Conservation (phyloP, 208 protist genomes). For the Leishmania turanica region DNA sequence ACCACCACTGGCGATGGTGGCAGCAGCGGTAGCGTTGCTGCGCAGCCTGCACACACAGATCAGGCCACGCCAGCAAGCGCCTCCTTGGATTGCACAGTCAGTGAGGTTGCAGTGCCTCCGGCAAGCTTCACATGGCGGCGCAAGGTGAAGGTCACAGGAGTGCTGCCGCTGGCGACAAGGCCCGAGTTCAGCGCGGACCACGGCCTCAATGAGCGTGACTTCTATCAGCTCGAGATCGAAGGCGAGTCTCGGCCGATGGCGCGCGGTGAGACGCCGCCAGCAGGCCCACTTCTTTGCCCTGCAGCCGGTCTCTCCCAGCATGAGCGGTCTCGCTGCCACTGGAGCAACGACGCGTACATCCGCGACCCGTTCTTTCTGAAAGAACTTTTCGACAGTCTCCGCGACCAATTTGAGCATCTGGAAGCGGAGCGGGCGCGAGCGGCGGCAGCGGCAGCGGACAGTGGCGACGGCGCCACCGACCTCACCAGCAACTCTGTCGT, state of each 20-base stretch:
- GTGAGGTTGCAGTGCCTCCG: background rate
- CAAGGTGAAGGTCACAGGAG: conserved; percentile 55
- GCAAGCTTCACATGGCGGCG: conserved; percentile 33
- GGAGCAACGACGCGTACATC: conserved; percentile 51
- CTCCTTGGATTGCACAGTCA: background rate
- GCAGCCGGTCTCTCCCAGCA: conserved; percentile 18
- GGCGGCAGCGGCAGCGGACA: conserved; percentile 8
- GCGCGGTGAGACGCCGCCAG: conserved; percentile 44
- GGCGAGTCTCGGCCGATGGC: conserved; percentile 47
- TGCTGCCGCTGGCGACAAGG: conserved; percentile 33
- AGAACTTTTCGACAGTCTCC: conserved; percentile 61
- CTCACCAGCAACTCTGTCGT: background rate
- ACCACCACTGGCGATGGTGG: background rate
- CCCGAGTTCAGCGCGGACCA: conserved; percentile 27
- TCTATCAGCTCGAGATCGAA: conserved; percentile 56
- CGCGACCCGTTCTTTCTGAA: conserved; percentile 57
- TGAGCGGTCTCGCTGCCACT: conserved; percentile 16
- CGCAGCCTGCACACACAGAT: background rate
- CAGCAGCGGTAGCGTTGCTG: background rate
- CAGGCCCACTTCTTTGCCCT: conserved; percentile 56
- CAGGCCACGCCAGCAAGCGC: background rate
- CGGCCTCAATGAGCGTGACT: conserved; percentile 47
- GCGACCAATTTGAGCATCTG: conserved; percentile 54
- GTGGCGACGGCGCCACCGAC: background rate
- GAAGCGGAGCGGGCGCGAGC: conserved; percentile 8